Base-by-base conservation (phyloP, 208 protist species). In the Trypanosoma melophagium region DNA sequence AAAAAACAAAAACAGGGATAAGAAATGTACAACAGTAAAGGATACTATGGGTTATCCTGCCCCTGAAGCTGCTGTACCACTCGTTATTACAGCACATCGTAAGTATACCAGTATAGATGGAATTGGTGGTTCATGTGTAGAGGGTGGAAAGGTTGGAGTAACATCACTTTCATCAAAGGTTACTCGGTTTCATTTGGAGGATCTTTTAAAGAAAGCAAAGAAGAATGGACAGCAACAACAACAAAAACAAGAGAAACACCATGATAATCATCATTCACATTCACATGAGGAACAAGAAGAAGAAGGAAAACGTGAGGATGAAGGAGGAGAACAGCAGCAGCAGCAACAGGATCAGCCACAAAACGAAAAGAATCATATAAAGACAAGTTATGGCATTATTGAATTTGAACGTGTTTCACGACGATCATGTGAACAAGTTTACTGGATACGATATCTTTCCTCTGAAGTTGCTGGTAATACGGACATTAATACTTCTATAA, bases 331-430 rank as follows among this genome's bases (percentile, higher is more conserved):
- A 19, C 17, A 40, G 17, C 40, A 22, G n/a, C 44, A 22, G 17
- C n/a, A 54, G 31, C 50, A n/a, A 44, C 28, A 66, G 2, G 1
- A 35, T 7, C 38, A 40, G 19, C 14, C 14, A 35, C 13, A 25
- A 10, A 54, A 9, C 10, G 8, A 66, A 17, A 12, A 17, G 25
- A 19, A 56, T 35, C 28, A 35, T 1, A 35, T 35, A 1, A 35
- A 35, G 28, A 35, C 28, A 35, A 35, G 5, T 21, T 61, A 80
- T 16, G 83, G 86, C 21, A 64, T 64, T 25, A 51, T 92, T 40
- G 74, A 86, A 58, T 63, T 92, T 57, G 86, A 92, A 61, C 77
- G 74, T 17, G 72, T 81, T 12, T 69, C 69, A n/a, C 80, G 79
- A 69, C 77, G 79, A 38, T 79, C 77, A 8, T 85, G 72, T 54